These are phyloP conservation scores for Tetrapisispora pingtungensis DNA, from an alignment of 805 yeast species.

Conservation along the genomic window DNA sequence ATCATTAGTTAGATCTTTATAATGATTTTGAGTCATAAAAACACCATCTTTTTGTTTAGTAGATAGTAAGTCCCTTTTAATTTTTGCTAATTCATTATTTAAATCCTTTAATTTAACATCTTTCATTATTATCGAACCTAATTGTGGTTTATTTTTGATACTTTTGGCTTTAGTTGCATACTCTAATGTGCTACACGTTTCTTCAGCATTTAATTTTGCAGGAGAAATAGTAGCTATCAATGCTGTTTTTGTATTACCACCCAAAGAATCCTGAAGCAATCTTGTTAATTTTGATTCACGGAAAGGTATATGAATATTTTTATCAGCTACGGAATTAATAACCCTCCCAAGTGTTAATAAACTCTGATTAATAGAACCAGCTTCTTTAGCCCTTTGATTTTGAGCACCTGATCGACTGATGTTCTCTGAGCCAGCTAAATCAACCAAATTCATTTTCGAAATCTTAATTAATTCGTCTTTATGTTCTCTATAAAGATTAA, in stretches of 20 bases:
- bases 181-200: slow-evolving; percentile 74
- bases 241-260: slow-evolving; percentile 81
- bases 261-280: slow-evolving; percentile 68
- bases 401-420: slow-evolving; percentile 76
- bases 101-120: slow-evolving; percentile 37
- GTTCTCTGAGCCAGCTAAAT: slow-evolving; percentile 93
- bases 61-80: slow-evolving; percentile 50
- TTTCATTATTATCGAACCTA: slow-evolving; percentile 50
- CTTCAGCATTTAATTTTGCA: slow-evolving; percentile 65
- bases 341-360: slow-evolving; percentile 83
- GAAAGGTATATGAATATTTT: slow-evolving; percentile 67
- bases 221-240: slow-evolving; percentile 84
- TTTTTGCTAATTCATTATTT: slow-evolving; percentile 39
- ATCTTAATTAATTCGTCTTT: slow-evolving; percentile 38
- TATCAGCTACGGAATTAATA: slow-evolving; percentile 55
- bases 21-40: slow-evolving; percentile 50
- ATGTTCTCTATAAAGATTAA: slow-evolving; percentile 50
- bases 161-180: slow-evolving; percentile 83
- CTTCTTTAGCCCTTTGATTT: slow-evolving; percentile 81
- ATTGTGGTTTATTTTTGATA: slow-evolving; percentile 63
- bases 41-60: slow-evolving; percentile 57
- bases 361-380: slow-evolving; percentile 89
- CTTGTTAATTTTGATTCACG: slow-evolving; percentile 73
- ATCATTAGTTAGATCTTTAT: slow-evolving; percentile 40
- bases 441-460: slow-evolving; percentile 56